These are phyloP conservation scores for Kuraishia ogatae DNA, from an alignment of 805 yeast genomes.

Conservation along the genomic window DNA sequence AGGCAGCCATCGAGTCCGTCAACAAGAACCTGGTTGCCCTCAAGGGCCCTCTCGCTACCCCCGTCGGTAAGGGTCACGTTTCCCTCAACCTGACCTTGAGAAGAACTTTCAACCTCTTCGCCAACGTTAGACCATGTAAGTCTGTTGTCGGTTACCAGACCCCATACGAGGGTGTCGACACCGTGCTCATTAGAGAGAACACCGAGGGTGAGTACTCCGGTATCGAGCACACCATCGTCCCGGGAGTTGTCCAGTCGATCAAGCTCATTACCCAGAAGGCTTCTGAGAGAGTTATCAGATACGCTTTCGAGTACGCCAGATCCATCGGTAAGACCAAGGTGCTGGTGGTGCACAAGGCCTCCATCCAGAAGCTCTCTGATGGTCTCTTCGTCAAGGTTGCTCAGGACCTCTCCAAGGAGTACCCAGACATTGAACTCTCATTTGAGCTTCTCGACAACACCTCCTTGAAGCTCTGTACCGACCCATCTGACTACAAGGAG, in stretches of 20 bases:
- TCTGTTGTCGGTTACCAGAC: conserved; percentile 91
- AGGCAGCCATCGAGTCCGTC: conserved; percentile 85
- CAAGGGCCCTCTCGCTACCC: conserved; percentile 98
- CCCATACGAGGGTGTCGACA: conserved; percentile 82
- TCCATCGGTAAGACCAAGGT: conserved; percentile 82
- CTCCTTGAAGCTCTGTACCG: conserved; percentile 80
- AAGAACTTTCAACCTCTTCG: conserved; percentile 92
- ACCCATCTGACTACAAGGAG: conserved; percentile 81
- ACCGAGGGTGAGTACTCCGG: conserved; percentile 99
- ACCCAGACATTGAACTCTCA: conserved; percentile 79
- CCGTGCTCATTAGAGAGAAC: conserved; percentile 96
- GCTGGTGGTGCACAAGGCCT: conserved; percentile 94
- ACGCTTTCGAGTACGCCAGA: conserved; percentile 94
- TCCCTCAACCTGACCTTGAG: conserved; percentile 95
- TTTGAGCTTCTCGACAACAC: conserved; percentile 94
- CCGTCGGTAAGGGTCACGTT: conserved; percentile 97
- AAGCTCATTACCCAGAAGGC: conserved; percentile 95
- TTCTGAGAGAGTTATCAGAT: conserved; percentile 92
- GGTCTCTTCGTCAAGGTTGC: conserved; percentile 94
- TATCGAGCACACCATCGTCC: conserved; percentile 95
- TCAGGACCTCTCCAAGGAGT: conserved; percentile 80
- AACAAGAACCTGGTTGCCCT: conserved; percentile 90
- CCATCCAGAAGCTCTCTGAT: conserved; percentile 96
- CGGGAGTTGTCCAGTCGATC: conserved; percentile 97
- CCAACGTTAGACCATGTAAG: conserved; percentile 96